Evolutionary conservation across 139 green algal species (phyloP), one percentile per base, ranked within the genome.

Genomic region (Astrephomene gubernaculifera): DNA sequence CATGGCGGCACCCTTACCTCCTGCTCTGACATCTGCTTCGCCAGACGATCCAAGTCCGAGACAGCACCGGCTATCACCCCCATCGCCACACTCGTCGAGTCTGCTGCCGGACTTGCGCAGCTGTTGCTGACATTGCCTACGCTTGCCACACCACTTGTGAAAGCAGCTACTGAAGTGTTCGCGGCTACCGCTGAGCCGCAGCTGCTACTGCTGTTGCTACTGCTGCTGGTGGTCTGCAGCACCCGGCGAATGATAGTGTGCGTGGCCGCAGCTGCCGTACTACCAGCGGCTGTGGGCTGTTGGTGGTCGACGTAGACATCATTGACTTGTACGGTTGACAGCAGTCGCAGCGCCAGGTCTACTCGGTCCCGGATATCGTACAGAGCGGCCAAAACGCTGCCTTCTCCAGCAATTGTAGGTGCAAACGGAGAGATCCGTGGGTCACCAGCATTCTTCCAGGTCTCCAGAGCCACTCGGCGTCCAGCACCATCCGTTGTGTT

Each of bases 21-120:
- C 25, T 81, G 72, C 1, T 52, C 22, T 9, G 33, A 22, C 72
- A 81, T 81, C 6, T 52, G 7, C 35, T 35, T 19, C 6, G 33
- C 9, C 22, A 81, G 35, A 7, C 72, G 52, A 35, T 81, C 72
- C 52, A 81, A 52, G 35, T 81, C 72, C 2, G n/a, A 2, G 35
- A 68, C 72, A 33, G 35, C 72, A 10, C 72, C 72, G 33, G 25
- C 52, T 52, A 81, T 33, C 72, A 81, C 49, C 1, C 72, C 72
- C 49, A 67, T 21, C 2, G 35, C 52, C 25, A 49, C 35, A 9
- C 5, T 41, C 31, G 52, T 27, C 22, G 22, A 3, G 35, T 69
- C 52, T 4, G 45, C n/a, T 24, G 71, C 22, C 7, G n/a, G n/a
- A 19, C 14, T 63, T 43, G 33, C 10, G 44, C 71, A 44, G 45